Evolutionary conservation across 768 basidiomycete species (phyloP).

Genomic region (Phanerochaete sordida): DNA sequence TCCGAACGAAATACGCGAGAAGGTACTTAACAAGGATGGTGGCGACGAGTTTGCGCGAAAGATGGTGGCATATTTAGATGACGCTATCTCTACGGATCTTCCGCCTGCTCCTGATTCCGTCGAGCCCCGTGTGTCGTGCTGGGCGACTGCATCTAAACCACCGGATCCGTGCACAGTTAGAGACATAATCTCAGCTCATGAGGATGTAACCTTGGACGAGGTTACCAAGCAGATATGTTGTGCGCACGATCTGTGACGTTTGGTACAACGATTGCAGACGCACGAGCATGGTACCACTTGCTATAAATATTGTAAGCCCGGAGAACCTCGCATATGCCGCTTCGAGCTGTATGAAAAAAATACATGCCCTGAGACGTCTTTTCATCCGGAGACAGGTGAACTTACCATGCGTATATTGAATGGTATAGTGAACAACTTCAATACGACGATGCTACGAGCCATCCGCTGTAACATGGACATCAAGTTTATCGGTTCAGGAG

Average conservation of each 20-base stretch:
- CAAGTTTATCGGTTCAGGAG: conserved; percentile 40
- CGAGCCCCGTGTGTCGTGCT: neutral
- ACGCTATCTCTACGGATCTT: conserved; percentile 24
- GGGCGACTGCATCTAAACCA: too few species aligned
- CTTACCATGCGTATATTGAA: conserved; percentile 31
- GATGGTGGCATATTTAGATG: conserved; percentile 22
- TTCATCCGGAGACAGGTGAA: conserved; percentile 32
- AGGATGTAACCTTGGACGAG: too few species aligned
- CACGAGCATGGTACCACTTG: conserved; percentile 34
- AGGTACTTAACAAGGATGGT: neutral
- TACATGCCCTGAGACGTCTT: conserved; percentile 11
- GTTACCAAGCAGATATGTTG: too few species aligned
- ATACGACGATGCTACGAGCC: conserved; percentile 31
- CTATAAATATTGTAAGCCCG: conserved; percentile 33
- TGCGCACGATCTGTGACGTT: too few species aligned
- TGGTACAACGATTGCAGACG: conserved; percentile 20
- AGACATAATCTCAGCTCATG: too few species aligned
- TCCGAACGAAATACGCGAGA: conserved; percentile 17
- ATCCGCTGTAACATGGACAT: conserved; percentile 46
- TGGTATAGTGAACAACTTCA: conserved; percentile 42
- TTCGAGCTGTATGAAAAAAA: conserved; percentile 22
- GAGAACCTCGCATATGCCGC: conserved; percentile 23
- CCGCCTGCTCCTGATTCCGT: conserved; percentile 19
- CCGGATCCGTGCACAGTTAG: too few species aligned
- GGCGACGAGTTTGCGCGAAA: conserved; percentile 18